Evolutionary conservation across 495 filamentous ascomycete species (phyloP).

Genomic region (Evernia prunastri): DNA sequence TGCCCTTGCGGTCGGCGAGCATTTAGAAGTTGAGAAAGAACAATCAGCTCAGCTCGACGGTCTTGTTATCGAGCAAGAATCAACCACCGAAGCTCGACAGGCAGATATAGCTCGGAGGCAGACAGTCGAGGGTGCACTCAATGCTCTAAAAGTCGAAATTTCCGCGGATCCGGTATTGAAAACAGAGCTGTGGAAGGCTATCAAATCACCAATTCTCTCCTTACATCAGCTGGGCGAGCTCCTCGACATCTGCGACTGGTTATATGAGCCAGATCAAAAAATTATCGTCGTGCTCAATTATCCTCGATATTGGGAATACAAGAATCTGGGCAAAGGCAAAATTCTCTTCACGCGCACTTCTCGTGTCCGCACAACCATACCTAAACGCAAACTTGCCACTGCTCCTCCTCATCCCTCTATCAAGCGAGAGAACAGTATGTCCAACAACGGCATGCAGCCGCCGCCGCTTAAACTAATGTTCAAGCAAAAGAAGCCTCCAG

Average conservation of each 20-base stretch:
- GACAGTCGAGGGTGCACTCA: constrained; percentile 67
- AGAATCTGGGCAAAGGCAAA: constrained; percentile 49
- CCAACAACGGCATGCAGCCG: constrained; percentile 10
- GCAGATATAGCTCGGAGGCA: constrained; percentile 64
- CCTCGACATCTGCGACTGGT: constrained; percentile 63
- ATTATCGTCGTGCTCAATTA: constrained; percentile 57
- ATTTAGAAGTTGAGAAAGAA: constrained; percentile 24
- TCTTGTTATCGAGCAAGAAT: constrained; percentile 78
- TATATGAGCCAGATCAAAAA: constrained; percentile 62
- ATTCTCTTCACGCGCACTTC: constrained; percentile 22
- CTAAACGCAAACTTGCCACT: constrained; percentile 19
- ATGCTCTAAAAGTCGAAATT: constrained; percentile 60
- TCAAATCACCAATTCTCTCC: constrained; percentile 59
- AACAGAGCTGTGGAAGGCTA: constrained; percentile 68
- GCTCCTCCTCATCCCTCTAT: constrained; percentile 21
- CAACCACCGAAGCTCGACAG: constrained; percentile 58
- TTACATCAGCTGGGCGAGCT: constrained; percentile 70
- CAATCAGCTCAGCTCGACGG: constrained; percentile 36
- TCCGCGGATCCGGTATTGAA: constrained; percentile 54
- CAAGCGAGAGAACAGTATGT: constrained; percentile 23
- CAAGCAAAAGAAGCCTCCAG: constrained; percentile 13
- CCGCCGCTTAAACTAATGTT: constrained; percentile 20
- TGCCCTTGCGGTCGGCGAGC: constrained; percentile 69
- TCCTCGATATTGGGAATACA: constrained; percentile 64
- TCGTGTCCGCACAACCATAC: constrained; percentile 15